These are phyloP conservation scores for Piloderma croceum DNA, from an alignment of 768 basidiomycete genomes.

Conservation along the genomic window DNA sequence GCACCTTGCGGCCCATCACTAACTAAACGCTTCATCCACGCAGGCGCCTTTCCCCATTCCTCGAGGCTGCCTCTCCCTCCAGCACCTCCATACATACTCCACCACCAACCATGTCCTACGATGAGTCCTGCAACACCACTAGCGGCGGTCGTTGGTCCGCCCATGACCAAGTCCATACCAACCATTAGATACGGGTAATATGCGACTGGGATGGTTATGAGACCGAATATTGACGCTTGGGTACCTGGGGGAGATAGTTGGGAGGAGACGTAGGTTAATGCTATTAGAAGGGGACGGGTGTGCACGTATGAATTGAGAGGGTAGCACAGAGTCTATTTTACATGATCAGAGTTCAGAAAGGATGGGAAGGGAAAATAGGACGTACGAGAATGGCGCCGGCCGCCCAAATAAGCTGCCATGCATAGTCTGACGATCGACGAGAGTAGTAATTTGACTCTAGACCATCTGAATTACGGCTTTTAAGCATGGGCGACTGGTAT, in stretches of 20 bases:
- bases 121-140: constrained; percentile 61
- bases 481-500: neutral
- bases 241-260: constrained; percentile 58
- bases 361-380: constrained; percentile 9
- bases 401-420: constrained; percentile 64
- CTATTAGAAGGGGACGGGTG: constrained; percentile 59
- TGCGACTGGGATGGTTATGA: constrained; percentile 64
- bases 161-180: constrained; percentile 62
- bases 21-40: constrained; percentile 50
- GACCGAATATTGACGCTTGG: constrained; percentile 72
- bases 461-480: constrained; percentile 58
- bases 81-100: constrained; percentile 53
- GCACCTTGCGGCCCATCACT: constrained; percentile 33
- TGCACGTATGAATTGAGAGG: constrained; percentile 56
- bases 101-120: constrained; percentile 81
- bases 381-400: constrained; percentile 56
- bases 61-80: constrained; percentile 38
- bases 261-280: constrained; percentile 65
- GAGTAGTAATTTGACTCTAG: constrained; percentile 59
- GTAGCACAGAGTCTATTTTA: constrained; percentile 43
- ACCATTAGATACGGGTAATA: constrained; percentile 76
- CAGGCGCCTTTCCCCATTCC: constrained; percentile 47
- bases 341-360: neutral
- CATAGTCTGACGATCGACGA: constrained; percentile 64
- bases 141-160: constrained; percentile 52